These are phyloP conservation scores for Fusarium brachygibbosum DNA, from an alignment of 2,329 filamentous ascomycete genomes.

Conservation along the genomic window DNA sequence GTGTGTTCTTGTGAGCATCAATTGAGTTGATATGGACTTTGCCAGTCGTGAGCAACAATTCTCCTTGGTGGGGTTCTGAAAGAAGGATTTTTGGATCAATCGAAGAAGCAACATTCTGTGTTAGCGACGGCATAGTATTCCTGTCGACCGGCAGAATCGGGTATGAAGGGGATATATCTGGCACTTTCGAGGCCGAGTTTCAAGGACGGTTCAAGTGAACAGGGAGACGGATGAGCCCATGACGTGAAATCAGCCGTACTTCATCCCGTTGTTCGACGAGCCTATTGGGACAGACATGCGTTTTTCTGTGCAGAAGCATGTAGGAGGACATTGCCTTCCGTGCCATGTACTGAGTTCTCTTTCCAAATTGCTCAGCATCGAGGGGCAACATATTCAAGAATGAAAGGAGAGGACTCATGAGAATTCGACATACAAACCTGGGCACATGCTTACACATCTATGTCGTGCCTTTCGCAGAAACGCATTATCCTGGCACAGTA, in stretches of 20 bases:
- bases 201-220: constrained; percentile 17
- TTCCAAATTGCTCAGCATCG: background rate
- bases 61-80: background rate
- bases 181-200: background rate
- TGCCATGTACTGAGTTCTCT: background rate
- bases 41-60: background rate
- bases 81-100: no score
- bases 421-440: constrained; percentile 2
- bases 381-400: background rate
- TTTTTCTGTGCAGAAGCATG: background rate
- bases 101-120: background rate
- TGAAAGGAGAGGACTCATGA: constrained; percentile 1
- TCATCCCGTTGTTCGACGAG: background rate
- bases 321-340: background rate
- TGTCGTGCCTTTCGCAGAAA: background rate
- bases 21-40: background rate
- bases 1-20: constrained; percentile 10
- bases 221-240: background rate
- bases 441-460: background rate
- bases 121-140: background rate
- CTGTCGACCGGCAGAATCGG: background rate
- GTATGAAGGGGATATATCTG: background rate
- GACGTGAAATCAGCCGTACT: background rate
- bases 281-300: background rate
- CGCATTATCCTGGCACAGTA: constrained; percentile 6